These are phyloP conservation scores for Fusarium staphyleae DNA, from an alignment of 2,329 filamentous ascomycete species.

Conservation along the genomic window DNA sequence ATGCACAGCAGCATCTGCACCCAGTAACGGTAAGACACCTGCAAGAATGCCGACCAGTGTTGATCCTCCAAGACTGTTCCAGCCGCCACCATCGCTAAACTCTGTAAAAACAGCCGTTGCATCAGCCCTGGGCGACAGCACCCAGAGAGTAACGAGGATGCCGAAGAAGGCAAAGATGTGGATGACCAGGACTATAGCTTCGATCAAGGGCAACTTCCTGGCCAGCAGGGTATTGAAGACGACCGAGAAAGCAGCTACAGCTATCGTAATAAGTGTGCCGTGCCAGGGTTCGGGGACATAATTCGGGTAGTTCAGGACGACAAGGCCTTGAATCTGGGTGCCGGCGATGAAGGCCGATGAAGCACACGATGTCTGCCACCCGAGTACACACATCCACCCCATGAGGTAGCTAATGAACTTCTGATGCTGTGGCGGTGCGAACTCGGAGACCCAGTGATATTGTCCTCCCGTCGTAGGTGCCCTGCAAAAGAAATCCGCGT, in stretches of 20 bases:
- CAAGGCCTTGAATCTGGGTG: conserved; percentile 54
- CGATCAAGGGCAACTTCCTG: conserved; percentile 25
- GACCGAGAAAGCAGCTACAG: conserved; percentile 22
- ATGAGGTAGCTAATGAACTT: conserved; percentile 61
- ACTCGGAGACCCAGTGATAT: conserved; percentile 65
- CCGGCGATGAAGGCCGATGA: conserved; percentile 52
- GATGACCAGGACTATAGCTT: conserved; percentile 25
- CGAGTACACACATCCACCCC: conserved; percentile 56
- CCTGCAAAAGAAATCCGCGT: conserved; percentile 7
- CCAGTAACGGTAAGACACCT: conserved; percentile 26
- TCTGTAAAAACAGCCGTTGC: conserved; percentile 27
- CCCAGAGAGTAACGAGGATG: conserved; percentile 32
- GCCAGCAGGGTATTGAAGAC: conserved; percentile 33
- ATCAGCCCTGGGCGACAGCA: conserved; percentile 29
- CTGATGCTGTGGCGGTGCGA: conserved; percentile 56
- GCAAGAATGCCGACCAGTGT: conserved; percentile 34
- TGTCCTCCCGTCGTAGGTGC: conserved; percentile 65
- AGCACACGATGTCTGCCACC: conserved; percentile 54
- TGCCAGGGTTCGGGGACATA: conserved; percentile 31
- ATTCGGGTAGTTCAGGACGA: conserved; percentile 43
- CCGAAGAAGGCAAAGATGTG: conserved; percentile 37
- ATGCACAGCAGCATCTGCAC: conserved; percentile 35
- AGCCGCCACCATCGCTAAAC: conserved; percentile 33
- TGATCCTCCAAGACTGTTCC: conserved; percentile 27
- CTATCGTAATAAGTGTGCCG: conserved; percentile 27